Conservation (phyloP, 75 land plant genomes). For the Sequoia sempervirens region DNA sequence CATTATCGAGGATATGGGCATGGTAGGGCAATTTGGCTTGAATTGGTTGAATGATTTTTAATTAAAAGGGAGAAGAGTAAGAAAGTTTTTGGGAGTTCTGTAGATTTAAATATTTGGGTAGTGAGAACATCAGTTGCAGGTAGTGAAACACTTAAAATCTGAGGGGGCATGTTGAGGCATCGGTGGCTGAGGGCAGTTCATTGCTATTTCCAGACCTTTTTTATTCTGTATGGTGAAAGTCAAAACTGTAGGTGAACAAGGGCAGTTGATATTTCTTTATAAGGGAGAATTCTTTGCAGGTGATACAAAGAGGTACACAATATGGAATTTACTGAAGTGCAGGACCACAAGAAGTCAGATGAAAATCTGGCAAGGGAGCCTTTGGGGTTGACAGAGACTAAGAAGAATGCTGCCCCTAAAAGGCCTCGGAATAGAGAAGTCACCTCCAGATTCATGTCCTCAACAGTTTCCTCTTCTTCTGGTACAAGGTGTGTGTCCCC, state of each 20-base stretch:
- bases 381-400: background rate
- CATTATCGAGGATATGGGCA: background rate
- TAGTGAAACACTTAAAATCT: background rate
- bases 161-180: background rate
- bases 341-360: conserved; percentile 1
- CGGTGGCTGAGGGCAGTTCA: background rate
- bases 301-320: background rate
- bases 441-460: conserved; percentile 9
- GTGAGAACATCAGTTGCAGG: background rate
- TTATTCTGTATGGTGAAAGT: background rate
- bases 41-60: background rate
- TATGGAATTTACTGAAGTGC: background rate
- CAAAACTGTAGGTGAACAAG: background rate
- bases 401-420: conserved; percentile 1
- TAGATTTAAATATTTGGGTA: background rate
- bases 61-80: background rate
- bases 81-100: background rate
- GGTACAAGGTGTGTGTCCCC: background rate
- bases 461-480: conserved; percentile 7
- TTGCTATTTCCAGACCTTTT: background rate
- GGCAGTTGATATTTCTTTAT: background rate
- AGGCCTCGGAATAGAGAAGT: conserved; percentile 4
- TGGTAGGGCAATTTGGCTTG: background rate
- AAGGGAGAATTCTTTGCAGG: background rate
- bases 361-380: conserved; percentile 1